Evolutionary conservation across 2,329 filamentous ascomycete species (phyloP), one percentile per base, ranked within the genome.

Genomic region (Rhynchosporium agropyri): DNA sequence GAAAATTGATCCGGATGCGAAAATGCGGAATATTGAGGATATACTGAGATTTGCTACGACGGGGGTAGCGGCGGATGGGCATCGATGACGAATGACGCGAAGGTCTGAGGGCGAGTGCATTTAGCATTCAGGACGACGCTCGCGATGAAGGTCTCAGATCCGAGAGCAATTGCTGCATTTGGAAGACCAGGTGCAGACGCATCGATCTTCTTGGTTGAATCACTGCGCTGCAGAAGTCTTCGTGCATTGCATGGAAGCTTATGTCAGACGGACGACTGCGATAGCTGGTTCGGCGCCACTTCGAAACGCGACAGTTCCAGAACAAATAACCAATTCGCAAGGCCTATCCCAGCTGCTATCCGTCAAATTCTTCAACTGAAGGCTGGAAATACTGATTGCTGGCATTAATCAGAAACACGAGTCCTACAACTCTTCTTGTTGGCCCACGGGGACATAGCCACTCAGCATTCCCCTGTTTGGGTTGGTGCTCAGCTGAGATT

Each of bases 21-120:
- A 62, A 29, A 50, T 65, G 12, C 68, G 68, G 51, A 68, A 50
- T 26, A 71, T 83, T 61, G 77, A 79, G 49, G 77, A 79, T 50
- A 76, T 83, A 48, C 71, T 84, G 69, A 75, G 77, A 65, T 83
- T 79, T 71, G 81, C 82, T 75, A 81, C 78, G 63, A 83, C 78
- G 31, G 82, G 81, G 20, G 45, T 49, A 31, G 58, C 33, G 10
- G 10, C 40, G 15, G 59, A 64, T 3, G 20, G 20, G 20, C 20
- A 1, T 20, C 20, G 20, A 20, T 20, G 20, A 20, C 20, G 20
- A 20, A 20, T 20, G 20, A 20, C 20, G 20, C 20, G 20, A 20
- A 20, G 20, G 20, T 20, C 20, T 20, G 20, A 20, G 20, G 20
- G 20, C 20, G 20, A 20, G 20, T 20, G 20, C 20, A 20, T 20